These are phyloP conservation scores for Neurospora sp. DNA, from an alignment of 2,329 filamentous ascomycete genomes.

Conservation along the genomic window DNA sequence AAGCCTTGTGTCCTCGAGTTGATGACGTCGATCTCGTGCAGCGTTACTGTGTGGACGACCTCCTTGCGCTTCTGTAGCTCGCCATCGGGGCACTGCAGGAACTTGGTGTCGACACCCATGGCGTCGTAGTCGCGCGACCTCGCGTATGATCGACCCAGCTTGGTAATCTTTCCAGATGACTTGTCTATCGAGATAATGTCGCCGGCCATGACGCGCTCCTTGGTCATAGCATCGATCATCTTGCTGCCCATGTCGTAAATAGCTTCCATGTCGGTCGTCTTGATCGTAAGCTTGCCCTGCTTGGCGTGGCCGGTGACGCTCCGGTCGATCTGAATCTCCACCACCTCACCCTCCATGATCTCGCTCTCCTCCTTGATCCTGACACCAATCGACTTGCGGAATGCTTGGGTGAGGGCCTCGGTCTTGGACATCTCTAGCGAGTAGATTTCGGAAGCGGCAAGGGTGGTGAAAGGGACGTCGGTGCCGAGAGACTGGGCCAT, in stretches of 20 bases:
- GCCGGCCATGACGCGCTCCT: constrained; percentile 96
- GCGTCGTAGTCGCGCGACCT: constrained; percentile 96
- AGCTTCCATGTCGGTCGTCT: constrained; percentile 99
- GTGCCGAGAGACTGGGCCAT: constrained; percentile 93
- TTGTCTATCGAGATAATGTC: constrained; percentile 99
- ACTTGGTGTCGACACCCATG: constrained; percentile 97
- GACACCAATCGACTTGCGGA: constrained; percentile 95
- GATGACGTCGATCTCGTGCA: constrained; percentile 99
- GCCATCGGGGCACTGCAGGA: constrained; percentile 93
- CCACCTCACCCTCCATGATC: constrained; percentile 97
- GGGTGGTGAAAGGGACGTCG: constrained; percentile 92
- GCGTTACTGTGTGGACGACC: constrained; percentile 89
- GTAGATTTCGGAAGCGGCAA: constrained; percentile 95
- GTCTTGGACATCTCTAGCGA: constrained; percentile 99
- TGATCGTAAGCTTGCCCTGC: constrained; percentile 98
- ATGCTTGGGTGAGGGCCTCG: constrained; percentile 95
- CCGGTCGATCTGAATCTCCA: constrained; percentile 96
- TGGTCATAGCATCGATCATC: constrained; percentile 99
- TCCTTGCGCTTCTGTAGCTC: constrained; percentile 96
- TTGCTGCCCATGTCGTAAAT: constrained; percentile 99
- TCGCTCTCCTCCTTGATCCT: constrained; percentile 98
- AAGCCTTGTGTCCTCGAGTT: constrained; percentile 99
- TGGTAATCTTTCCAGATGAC: constrained; percentile 94
- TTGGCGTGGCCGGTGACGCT: constrained; percentile 95
- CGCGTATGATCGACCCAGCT: constrained; percentile 88